Percentiles rank a stretch among this genome's conserved stretches.
These are phyloP conservation scores for Leishmania braziliensis DNA, from an alignment of 208 protist genomes.

Conservation along the genomic window DNA sequence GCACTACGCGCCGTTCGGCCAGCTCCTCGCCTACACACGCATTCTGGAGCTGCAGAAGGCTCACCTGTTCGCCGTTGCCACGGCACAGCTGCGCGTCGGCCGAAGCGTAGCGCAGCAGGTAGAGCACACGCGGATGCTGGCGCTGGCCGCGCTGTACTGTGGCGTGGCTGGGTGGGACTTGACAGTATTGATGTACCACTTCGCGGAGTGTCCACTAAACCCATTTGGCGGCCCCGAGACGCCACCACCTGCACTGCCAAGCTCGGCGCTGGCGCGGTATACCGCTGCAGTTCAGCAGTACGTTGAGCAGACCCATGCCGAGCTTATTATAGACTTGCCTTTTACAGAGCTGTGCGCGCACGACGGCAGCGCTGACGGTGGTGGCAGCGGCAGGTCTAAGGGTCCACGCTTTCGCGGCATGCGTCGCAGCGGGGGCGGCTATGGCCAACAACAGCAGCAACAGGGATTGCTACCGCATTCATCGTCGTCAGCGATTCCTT, in stretches of 20 bases:
- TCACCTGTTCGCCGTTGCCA: slow-evolving; percentile 63
- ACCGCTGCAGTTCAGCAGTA: slow-evolving; percentile 51
- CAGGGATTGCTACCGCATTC: not conserved
- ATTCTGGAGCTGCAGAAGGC: slow-evolving; percentile 42
- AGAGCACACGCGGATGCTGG: slow-evolving; percentile 49
- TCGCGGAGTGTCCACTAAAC: slow-evolving; percentile 27
- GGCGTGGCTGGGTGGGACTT: slow-evolving; percentile 36
- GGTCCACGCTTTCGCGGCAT: not conserved
- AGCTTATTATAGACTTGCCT: slow-evolving; percentile 24
- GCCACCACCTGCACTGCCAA: slow-evolving; percentile 12
- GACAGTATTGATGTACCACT: slow-evolving; percentile 65
- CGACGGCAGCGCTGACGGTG: not conserved
- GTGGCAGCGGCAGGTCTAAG: not conserved
- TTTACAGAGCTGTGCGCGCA: slow-evolving; percentile 16
- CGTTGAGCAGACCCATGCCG: slow-evolving; percentile 29
- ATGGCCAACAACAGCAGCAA: not conserved
- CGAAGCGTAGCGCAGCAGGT: slow-evolving; percentile 42
- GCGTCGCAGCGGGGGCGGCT: slow-evolving; percentile 4
- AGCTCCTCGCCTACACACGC: slow-evolving; percentile 43
- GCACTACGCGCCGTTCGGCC: slow-evolving; percentile 68
- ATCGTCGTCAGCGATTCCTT: slow-evolving; percentile 22
- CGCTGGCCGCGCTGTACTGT: slow-evolving; percentile 43
- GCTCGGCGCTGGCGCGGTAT: slow-evolving; percentile 38
- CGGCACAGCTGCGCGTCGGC: slow-evolving; percentile 61
- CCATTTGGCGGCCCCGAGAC: slow-evolving; percentile 12